phyloP scores from a whole-genome alignment of 805 yeast genomes.

The Jamesozyma rosinii region DNA sequence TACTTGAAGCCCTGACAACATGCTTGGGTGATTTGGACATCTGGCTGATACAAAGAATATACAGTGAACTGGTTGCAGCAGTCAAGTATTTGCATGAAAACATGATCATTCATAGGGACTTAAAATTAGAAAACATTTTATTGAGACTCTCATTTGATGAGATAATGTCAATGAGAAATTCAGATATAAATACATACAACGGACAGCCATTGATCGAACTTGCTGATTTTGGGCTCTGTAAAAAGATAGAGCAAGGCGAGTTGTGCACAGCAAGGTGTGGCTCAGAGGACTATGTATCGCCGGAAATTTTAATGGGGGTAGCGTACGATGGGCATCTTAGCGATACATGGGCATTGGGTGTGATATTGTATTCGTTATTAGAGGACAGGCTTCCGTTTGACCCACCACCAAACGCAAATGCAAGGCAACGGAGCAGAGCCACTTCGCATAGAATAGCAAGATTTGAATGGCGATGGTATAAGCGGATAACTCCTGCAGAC shows the following conservation, averaged over 20 bases:
- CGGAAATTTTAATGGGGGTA: constrained; percentile 83
- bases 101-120: constrained; percentile 77
- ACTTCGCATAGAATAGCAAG: constrained; percentile 85
- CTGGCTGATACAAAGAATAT: constrained; percentile 47
- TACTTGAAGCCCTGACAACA: constrained; percentile 51
- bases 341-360: constrained; percentile 95
- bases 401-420: constrained; percentile 50
- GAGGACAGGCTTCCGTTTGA: constrained; percentile 92
- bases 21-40: constrained; percentile 37
- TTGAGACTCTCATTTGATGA: constrained; percentile 35
- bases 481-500: constrained; percentile 26
- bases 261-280: constrained; percentile 88
- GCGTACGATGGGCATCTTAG: constrained; percentile 86
- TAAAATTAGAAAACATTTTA: constrained; percentile 81
- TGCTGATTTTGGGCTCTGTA: constrained; percentile 86
- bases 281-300: constrained; percentile 92
- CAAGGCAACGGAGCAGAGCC: constrained; percentile 30
- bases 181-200: constrained; percentile 7
- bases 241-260: constrained; percentile 48
- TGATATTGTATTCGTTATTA: constrained; percentile 70
- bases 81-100: constrained; percentile 61
- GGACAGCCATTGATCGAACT: constrained; percentile 42
- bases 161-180: constrained; percentile 14
- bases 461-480: constrained; percentile 83
- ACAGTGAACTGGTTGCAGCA: constrained; percentile 62